Percentiles rank a stretch among this genome's conserved stretches.
Evolutionary conservation across 2,329 filamentous ascomycete genomes (phyloP).

Genomic region (Ophiostoma sp.): DNA sequence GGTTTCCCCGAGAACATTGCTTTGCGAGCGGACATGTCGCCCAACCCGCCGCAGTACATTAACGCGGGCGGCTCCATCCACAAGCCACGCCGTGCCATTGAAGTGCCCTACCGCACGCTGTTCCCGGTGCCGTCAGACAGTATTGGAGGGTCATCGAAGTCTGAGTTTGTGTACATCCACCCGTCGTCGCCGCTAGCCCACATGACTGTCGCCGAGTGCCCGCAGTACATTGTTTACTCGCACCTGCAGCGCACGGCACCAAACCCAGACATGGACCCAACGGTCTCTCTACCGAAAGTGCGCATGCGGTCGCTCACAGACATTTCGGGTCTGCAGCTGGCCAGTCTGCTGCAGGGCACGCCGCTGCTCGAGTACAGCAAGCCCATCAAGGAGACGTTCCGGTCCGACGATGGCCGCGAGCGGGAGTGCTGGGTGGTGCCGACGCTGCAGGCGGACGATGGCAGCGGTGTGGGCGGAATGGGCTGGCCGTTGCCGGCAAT

Average conservation of each 20-base stretch:
- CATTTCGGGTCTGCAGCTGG: slow-evolving; percentile 72
- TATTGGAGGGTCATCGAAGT: slow-evolving; percentile 43
- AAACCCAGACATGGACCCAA: not conserved
- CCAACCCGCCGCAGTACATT: slow-evolving; percentile 65
- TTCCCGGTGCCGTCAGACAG: slow-evolving; percentile 59
- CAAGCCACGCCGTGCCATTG: slow-evolving; percentile 81
- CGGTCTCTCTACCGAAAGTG: slow-evolving; percentile 62
- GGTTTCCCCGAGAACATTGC: slow-evolving; percentile 95
- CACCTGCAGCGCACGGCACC: slow-evolving; percentile 70
- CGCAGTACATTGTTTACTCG: slow-evolving; percentile 83
- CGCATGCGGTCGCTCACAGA: slow-evolving; percentile 87
- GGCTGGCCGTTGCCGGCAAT: slow-evolving; percentile 86
- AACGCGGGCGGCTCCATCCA: slow-evolving; percentile 34
- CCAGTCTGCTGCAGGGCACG: slow-evolving; percentile 78
- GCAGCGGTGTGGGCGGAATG: slow-evolving; percentile 55
- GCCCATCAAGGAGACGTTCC: slow-evolving; percentile 78
- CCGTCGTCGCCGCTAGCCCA: slow-evolving; percentile 78
- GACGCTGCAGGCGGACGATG: slow-evolving; percentile 67
- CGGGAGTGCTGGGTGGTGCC: slow-evolving; percentile 84
- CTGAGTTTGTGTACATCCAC: slow-evolving; percentile 80
- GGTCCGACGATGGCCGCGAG: slow-evolving; percentile 42
- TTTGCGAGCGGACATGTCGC: slow-evolving; percentile 83
- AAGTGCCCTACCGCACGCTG: slow-evolving; percentile 87
- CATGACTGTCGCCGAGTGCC: slow-evolving; percentile 69
- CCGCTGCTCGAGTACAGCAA: slow-evolving; percentile 83